phyloP scores from a whole-genome alignment of 1,284 basidiomycete genomes.

The Takashimella koratensis region DNA sequence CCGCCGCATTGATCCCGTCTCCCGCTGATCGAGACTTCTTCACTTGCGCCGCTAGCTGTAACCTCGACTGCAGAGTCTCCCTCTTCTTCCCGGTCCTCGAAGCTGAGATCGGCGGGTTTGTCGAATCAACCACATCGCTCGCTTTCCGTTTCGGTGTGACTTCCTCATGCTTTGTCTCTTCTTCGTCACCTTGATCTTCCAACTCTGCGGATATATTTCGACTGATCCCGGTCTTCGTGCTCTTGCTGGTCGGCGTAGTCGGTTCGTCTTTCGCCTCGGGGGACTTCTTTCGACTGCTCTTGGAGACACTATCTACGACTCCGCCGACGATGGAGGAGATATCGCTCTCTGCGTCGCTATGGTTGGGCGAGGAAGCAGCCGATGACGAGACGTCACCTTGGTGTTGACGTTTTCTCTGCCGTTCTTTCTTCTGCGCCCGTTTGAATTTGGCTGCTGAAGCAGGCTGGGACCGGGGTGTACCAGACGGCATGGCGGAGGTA shows the following conservation, averaged over 20 bases:
- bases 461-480: slow-evolving; percentile 1
- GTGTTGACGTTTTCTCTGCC: slow-evolving; percentile 16
- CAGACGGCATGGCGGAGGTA: too few relatives aligned
- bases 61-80: slow-evolving; percentile 26
- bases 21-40: slow-evolving; percentile 23
- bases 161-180: slow-evolving; percentile 1
- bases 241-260: background rate
- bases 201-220: background rate
- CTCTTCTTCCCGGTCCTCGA: slow-evolving; percentile 20
- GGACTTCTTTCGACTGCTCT: background rate
- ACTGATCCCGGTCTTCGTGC: background rate
- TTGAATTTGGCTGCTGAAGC: background rate
- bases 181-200: background rate
- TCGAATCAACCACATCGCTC: slow-evolving; percentile 17
- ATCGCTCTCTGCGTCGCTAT: slow-evolving; percentile 13
- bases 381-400: slow-evolving; percentile 37
- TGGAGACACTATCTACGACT: background rate
- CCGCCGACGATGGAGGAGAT: background rate
- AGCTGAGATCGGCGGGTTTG: slow-evolving; percentile 9
- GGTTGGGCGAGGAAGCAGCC: slow-evolving; percentile 16
- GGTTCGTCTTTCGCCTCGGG: background rate
- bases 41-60: slow-evolving; percentile 26
- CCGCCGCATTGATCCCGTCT: slow-evolving; percentile 19
- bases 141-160: slow-evolving; percentile 30
- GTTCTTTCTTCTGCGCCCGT: background rate